Evolutionary conservation across 2,329 filamentous ascomycete species (phyloP).

Genomic region (Scolecobasidium constrictum): DNA sequence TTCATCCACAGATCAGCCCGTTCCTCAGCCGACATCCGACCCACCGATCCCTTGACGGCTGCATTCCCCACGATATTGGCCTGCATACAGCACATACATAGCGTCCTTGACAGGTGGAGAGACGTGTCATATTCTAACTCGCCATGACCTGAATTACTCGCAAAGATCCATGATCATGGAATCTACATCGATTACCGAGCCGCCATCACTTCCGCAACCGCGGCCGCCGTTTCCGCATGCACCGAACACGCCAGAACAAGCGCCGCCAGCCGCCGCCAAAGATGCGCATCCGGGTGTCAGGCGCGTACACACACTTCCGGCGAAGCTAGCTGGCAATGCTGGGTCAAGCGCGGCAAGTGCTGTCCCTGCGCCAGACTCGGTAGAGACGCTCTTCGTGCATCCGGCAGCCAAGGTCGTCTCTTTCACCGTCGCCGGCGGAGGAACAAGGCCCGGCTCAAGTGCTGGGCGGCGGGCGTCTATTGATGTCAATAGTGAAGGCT

Average conservation of each 20-base stretch:
- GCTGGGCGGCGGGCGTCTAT: slow-evolving; percentile 18
- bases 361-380: slow-evolving; percentile 27
- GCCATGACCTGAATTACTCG: too few species aligned
- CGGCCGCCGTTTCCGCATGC: too few species aligned
- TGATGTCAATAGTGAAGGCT: slow-evolving; percentile 43
- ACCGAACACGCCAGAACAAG: background rate
- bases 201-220: too few species aligned
- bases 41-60: too few species aligned
- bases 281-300: slow-evolving; percentile 17
- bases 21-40: too few species aligned
- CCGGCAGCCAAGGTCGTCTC: slow-evolving; percentile 61
- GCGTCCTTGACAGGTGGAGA: too few species aligned
- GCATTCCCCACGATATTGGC: too few species aligned
- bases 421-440: slow-evolving; percentile 36
- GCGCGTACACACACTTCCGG: slow-evolving; percentile 39
- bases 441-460: slow-evolving; percentile 23
- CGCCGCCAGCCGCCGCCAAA: background rate
- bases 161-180: too few species aligned
- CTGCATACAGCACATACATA: too few species aligned
- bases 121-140: too few species aligned
- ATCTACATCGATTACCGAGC: too few species aligned
- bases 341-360: slow-evolving; percentile 14
- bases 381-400: slow-evolving; percentile 67
- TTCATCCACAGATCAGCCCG: too few species aligned
- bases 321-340: slow-evolving; percentile 23